A percentile compares a stretch with the other conserved stretches of the same genome.
Conservation (phyloP, 2,329 filamentous ascomycete genomes). For the Stenocarpella maydis region DNA sequence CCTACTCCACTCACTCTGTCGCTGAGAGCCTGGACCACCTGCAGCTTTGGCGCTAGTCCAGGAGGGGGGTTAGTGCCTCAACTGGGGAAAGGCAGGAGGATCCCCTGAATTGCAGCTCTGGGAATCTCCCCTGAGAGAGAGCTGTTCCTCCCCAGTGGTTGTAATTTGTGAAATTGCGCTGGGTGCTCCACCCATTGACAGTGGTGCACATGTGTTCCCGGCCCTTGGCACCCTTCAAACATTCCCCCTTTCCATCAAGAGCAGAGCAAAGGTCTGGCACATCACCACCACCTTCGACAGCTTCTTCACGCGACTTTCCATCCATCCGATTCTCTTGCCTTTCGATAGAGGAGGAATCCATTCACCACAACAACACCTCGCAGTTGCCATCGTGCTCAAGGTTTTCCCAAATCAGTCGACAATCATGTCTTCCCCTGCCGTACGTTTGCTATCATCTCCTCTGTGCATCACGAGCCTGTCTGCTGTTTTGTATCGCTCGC, state of each 20-base stretch:
- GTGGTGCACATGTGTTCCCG: slow-evolving; percentile 23
- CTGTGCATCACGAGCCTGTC: slow-evolving; percentile 30
- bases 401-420: slow-evolving; percentile 21
- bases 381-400: background rate
- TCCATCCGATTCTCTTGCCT: slow-evolving; percentile 20
- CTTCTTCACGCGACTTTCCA: slow-evolving; percentile 24
- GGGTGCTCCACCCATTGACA: slow-evolving; percentile 33
- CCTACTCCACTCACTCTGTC: too few relatives aligned
- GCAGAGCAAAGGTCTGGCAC: slow-evolving; percentile 29
- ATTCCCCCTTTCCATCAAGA: slow-evolving; percentile 35
- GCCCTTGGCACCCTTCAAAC: slow-evolving; percentile 32
- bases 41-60: slow-evolving; percentile 8
- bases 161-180: slow-evolving; percentile 35
- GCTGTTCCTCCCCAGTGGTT: slow-evolving; percentile 21
- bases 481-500: slow-evolving; percentile 11
- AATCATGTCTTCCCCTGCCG: slow-evolving; percentile 41
- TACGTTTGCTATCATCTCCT: slow-evolving; percentile 36
- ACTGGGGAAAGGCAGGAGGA: slow-evolving; percentile 23
- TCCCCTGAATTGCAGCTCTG: slow-evolving; percentile 27
- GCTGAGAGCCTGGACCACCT: background rate
- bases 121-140: slow-evolving; percentile 26
- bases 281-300: slow-evolving; percentile 27
- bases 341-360: slow-evolving; percentile 36
- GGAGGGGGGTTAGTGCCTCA: slow-evolving; percentile 27
- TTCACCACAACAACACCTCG: slow-evolving; percentile 28